These are phyloP conservation scores for Phytophthora syringae DNA, from an alignment of 352 stramenopile genomes.

Conservation along the genomic window DNA sequence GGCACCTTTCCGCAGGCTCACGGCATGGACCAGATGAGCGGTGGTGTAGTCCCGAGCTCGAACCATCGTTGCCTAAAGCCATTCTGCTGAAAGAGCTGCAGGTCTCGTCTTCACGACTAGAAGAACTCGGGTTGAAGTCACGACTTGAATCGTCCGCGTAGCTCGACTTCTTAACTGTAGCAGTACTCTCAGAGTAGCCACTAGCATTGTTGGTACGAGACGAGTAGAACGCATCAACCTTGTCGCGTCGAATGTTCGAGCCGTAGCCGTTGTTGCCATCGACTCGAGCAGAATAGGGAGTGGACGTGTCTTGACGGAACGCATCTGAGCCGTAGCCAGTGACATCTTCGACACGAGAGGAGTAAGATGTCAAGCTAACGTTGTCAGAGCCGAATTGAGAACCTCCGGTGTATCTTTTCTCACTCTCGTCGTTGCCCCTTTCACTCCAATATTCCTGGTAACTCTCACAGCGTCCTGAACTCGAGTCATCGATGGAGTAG, in stretches of 20 bases:
- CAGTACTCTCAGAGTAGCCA: background rate
- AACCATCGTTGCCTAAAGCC: background rate
- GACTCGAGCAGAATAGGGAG: too few relatives aligned
- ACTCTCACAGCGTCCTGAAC: background rate
- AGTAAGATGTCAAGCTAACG: background rate
- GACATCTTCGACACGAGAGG: background rate
- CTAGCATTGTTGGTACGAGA: background rate
- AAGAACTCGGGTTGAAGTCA: conserved; percentile 6
- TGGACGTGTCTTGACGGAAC: too few relatives aligned
- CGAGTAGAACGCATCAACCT: background rate
- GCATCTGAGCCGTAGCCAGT: too few relatives aligned
- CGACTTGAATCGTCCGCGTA: conserved; percentile 1
- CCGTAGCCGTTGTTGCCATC: background rate
- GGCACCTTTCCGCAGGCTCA: background rate
- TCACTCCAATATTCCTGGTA: conserved; percentile 2
- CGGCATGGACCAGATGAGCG: background rate
- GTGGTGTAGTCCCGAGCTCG: background rate
- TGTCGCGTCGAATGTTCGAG: background rate
- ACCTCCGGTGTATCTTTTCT: background rate
- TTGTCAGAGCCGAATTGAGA: background rate
- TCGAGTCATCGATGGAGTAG: background rate
- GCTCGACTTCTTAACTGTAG: background rate
- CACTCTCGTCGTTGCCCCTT: background rate
- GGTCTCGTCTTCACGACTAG: background rate
- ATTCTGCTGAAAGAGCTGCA: conserved; percentile 2